These are phyloP conservation scores for Clavispora carvajalis DNA, from an alignment of 805 yeast genomes.

Conservation along the genomic window DNA sequence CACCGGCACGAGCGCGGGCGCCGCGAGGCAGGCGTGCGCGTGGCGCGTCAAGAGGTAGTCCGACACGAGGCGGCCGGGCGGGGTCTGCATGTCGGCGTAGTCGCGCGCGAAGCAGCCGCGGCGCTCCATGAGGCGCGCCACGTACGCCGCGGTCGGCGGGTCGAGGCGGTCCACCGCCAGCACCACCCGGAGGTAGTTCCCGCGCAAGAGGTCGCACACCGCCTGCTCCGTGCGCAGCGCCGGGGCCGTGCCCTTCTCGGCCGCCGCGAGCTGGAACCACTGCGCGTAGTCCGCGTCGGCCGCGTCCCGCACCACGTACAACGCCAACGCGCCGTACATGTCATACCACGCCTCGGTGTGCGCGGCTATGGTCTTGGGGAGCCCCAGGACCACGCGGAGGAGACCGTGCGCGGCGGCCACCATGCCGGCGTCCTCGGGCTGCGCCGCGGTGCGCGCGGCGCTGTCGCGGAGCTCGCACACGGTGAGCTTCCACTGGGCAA, in stretches of 20 bases:
- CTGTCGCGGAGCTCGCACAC: background rate
- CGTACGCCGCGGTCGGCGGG: constrained; percentile 57
- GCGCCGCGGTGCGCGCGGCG: background rate
- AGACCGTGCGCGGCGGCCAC: constrained; percentile 28
- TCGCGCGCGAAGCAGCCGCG: constrained; percentile 49
- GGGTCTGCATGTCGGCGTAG: constrained; percentile 16
- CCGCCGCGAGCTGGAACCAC: constrained; percentile 28
- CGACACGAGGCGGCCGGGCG: constrained; percentile 28
- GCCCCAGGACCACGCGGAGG: constrained; percentile 42
- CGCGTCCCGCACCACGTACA: constrained; percentile 54
- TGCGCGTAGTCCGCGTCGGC: constrained; percentile 24
- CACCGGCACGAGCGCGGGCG: constrained; percentile 54
- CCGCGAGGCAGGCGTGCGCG: constrained; percentile 49
- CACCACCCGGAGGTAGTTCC: constrained; percentile 52
- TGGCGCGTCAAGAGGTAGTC: constrained; percentile 52
- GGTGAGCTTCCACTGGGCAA: constrained; percentile 18
- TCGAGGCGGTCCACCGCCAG: constrained; percentile 57
- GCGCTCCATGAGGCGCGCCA: constrained; percentile 58
- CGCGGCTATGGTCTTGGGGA: constrained; percentile 44
- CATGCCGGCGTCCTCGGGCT: background rate
- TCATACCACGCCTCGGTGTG: constrained; percentile 67
- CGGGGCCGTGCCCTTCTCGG: constrained; percentile 20
- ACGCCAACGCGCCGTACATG: constrained; percentile 47
- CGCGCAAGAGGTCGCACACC: constrained; percentile 52
- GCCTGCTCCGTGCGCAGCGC: constrained; percentile 21